Base-by-base conservation (phyloP, 331 rosid species). In the Prunus yedoensis region DNA sequence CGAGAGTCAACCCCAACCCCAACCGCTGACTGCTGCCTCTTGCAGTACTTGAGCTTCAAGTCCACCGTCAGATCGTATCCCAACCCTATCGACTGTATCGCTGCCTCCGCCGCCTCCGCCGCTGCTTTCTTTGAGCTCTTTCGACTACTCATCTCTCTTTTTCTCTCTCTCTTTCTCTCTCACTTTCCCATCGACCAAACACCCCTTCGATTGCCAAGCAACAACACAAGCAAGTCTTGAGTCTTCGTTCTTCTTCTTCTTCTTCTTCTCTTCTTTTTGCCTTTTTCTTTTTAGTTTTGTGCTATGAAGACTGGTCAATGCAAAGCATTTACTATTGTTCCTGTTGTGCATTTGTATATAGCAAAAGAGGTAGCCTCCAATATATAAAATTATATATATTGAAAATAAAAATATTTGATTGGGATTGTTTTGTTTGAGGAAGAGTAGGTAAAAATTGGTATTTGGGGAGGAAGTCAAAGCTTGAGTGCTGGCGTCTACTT, bases 1-100 rank as follows among this genome's bases (percentile, higher is more conserved):
- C 88, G 78, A 12, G 86, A 77, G 60, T 85, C 88, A 12, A 54
- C 28, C 7, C 77, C 80, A 38, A 32, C 17, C 16, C 17, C 35
- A 12, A 59, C 5, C 38, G 14, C 41, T 60, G 18, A 13, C n/a
- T 27, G 41, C 41, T 30, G 6, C 53, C 47, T 57, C 73, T 92
- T 90, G 74, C 96, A 90, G 52, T 28, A 90, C 78, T 87, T 88
- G 77, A 90, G 88, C 35, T 68, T 86, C 65, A 92, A 85, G 87
- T 92, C 97, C 65, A 67, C 80, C 77, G 90, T 68, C 67, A 92
- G 88, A 78, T 92, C 97, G 78, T 83, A 90, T 1, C 97, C 97
- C 45, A 86, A 75, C 1, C 97, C 97, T 41, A 92, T 75, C 3
- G 90, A 84, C 7, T 38, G 49, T 14, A 92, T 88, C 1, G 86